These are phyloP conservation scores for Penicillium glabrum DNA, from an alignment of 2,329 filamentous ascomycete genomes.

Conservation along the genomic window DNA sequence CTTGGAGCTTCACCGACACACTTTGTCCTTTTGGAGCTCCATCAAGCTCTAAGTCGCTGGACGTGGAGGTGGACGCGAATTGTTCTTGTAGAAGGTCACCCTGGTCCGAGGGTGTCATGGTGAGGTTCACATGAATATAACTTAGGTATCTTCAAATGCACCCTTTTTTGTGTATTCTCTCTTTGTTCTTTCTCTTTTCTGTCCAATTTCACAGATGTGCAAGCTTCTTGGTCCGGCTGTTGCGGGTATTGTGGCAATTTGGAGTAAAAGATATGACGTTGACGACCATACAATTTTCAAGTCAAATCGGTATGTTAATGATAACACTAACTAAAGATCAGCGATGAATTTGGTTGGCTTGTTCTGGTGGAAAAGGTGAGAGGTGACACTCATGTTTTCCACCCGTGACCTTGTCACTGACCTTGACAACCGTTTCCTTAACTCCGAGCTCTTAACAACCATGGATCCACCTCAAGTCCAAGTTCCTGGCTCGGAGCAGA, in stretches of 20 bases:
- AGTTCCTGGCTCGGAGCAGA: conserved; percentile 1
- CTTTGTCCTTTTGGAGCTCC: not conserved
- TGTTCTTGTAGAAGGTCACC: not conserved
- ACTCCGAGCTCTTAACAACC: not conserved
- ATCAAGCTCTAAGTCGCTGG: not conserved
- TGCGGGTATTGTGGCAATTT: not conserved
- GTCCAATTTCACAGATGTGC: not conserved
- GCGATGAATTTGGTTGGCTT: too few species aligned
- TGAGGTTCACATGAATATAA: not conserved
- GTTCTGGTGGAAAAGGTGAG: too few species aligned
- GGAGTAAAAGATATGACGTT: not conserved
- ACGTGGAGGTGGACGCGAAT: not conserved
- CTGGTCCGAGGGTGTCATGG: not conserved
- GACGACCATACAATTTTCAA: too few species aligned
- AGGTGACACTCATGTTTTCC: too few species aligned
- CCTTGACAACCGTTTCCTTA: too few species aligned
- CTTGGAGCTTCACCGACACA: conserved; percentile 49
- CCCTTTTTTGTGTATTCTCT: not conserved
- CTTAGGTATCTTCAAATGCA: not conserved
- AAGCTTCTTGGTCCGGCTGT: not conserved
- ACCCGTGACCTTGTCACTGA: too few species aligned
- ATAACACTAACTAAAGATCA: too few species aligned
- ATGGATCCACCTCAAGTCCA: conserved; percentile 4
- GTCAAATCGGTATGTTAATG: too few species aligned
- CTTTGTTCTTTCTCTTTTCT: not conserved